Base-by-base conservation (phyloP, 2,329 filamentous ascomycete species). In the Beauveria asiatica region DNA sequence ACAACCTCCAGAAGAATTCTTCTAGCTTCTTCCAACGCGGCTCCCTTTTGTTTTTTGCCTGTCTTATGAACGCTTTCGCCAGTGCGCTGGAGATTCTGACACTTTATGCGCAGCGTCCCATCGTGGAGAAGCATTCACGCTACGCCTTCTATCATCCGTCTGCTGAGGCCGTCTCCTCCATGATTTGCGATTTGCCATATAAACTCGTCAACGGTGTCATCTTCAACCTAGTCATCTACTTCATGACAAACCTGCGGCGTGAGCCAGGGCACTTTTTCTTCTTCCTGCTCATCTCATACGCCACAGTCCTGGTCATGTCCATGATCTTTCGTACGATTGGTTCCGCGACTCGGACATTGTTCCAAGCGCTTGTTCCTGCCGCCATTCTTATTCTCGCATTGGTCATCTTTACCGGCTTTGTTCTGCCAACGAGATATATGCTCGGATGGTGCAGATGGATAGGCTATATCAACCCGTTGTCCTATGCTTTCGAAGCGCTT, bases 111-210 rank as follows among this genome's bases (percentile, higher is more conserved):
- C 92, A 96, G 81, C 87, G 92, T 42, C 88, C 89, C 1, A 96
- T 96, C 67, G 90, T 97, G 62, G 91, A 96, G 70, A 96, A 96
- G 72, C 92, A 97, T 67, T 76, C 81, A 59, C 85, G 88, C 61
- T 96, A 96, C 70, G 91, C 92, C 19, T 80, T 96, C n/a, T 96
- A 96, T 68, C 92, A 96, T 68, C 91, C 92, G 0, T 92, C 88
- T 9, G 88, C 91, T 16, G 92, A 97, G 78, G 90, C 91, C n/a
- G 80, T 90, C 62, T 85, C 89, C 0, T 94, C 89, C 8, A 95
- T 96, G 87, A 74, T 96, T 37, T 88, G 84, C 64, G 92, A 97
- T 67, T 75, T 96, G 74, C 92, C 92, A 0, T 90, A 90, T 73
- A 96, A 94, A 72, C 16, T 57, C 7, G 19, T 33, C 11, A 92